Base-by-base conservation (phyloP, 192 early-diverging fungal genomes). In the Phycomyces nitens region DNA sequence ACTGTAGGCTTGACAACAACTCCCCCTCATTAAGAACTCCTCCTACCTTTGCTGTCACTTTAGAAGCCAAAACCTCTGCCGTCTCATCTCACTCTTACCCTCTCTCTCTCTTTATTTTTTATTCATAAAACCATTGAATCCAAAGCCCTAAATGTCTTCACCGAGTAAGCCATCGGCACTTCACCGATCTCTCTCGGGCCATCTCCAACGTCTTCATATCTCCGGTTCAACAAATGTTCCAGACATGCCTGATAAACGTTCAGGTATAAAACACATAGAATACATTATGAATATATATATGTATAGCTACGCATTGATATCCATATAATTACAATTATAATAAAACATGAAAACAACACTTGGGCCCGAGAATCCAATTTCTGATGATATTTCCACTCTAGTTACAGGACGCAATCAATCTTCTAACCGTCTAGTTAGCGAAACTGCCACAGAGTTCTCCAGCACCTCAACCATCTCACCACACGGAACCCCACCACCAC, bases 141-240 rank as follows among this genome's bases (percentile, higher is more conserved):
- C 5, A 56, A 15, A n/a, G n/a, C 44, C 29, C 29, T 34, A 18
- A n/a, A 62, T 62, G 60, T 18, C 52, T 5, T 64, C 53, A 26
- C 43, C 62, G 14, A 64, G 22, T 39, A 66, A 58, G 20, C 20
- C 52, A 26, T 62, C 53, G 8, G 53, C 44, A 41, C 60, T 69
- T 39, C 60, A 69, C 14, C 20, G 68, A 52, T 69, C 68, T 3
- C 53, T 69, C 12, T 69, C 68, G 6, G 44, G 54, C 51, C 68
- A 69, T 69, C 53, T 69, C 18, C 68, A 69, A 42, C 23, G 68
- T 26, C 43, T 69, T 22, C 53, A 62, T 27, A 24, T 69, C 21
- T 41, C 54, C 22, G 41, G 41, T 16, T 22, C 51, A 44, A 60
- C 56, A 21, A 18, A 39, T 53, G 22, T 50, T 20, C 51, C 41